These are phyloP conservation scores for Stephania japonica DNA, from an alignment of 164 flowering plant species.

Conservation along the genomic window DNA sequence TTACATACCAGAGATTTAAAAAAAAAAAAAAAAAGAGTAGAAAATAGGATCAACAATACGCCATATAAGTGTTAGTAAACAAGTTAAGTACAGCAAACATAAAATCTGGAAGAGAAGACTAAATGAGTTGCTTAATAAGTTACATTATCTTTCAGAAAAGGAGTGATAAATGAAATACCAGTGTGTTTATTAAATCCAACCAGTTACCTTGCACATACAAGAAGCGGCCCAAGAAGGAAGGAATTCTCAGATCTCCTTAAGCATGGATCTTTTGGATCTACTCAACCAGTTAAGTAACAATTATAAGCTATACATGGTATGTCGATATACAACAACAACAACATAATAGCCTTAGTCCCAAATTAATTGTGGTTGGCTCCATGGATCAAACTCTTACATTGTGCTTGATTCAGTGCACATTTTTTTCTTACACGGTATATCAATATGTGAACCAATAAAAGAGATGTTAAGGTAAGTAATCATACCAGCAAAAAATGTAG, in stretches of 20 bases:
- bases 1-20: too few relatives aligned
- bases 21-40: too few relatives aligned
- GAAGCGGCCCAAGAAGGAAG: conserved; percentile 80
- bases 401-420: too few relatives aligned
- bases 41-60: too few relatives aligned
- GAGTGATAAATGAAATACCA: not conserved
- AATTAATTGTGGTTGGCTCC: too few relatives aligned
- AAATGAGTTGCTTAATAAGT: not conserved
- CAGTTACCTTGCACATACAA: conserved; percentile 66
- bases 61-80: too few relatives aligned
- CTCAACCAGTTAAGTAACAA: conserved; percentile 12
- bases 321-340: too few relatives aligned
- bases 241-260: conserved; percentile 69
- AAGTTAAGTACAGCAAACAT: too few relatives aligned
- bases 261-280: conserved; percentile 78
- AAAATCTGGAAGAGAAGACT: not conserved
- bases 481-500: conserved; percentile 85
- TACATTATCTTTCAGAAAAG: not conserved
- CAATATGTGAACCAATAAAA: not conserved
- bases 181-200: not conserved
- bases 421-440: not conserved
- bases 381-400: too few relatives aligned
- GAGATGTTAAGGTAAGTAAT: not conserved
- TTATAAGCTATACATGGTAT: not conserved
- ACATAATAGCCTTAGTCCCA: too few relatives aligned